Evolutionary conservation across 192 early-diverging fungal genomes (phyloP).

Genomic region (Umbelopsis vinacea): DNA sequence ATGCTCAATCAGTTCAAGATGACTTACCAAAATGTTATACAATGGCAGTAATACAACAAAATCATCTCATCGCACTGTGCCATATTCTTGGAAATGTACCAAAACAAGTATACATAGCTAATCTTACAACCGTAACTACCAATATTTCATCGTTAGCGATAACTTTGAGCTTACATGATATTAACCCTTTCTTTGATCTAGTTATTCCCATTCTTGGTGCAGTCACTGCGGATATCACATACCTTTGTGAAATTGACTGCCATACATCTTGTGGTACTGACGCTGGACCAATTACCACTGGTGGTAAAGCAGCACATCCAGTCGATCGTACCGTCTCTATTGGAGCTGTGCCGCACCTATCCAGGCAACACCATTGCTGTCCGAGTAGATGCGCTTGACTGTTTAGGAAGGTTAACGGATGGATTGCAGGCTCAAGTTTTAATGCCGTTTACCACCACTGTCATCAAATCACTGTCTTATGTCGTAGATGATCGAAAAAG

Average conservation of each 20-base stretch:
- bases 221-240: constrained; percentile 22
- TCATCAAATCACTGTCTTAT: constrained; percentile 65
- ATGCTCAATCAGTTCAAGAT: not conserved
- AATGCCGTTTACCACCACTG: constrained; percentile 59
- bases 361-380: constrained; percentile 39
- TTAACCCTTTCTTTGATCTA: constrained; percentile 40
- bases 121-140: constrained; percentile 60
- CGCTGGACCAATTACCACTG: not conserved
- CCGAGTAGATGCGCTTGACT: constrained; percentile 69
- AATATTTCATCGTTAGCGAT: not conserved
- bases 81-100: constrained; percentile 79
- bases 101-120: constrained; percentile 74
- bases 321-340: constrained; percentile 20
- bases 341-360: constrained; percentile 14
- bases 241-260: not conserved
- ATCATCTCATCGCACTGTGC: constrained; percentile 79
- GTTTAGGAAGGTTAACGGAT: constrained; percentile 65
- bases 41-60: constrained; percentile 57
- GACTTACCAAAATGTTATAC: not conserved
- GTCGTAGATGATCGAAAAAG: constrained; percentile 90
- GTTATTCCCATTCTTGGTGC: constrained; percentile 33
- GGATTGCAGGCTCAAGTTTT: constrained; percentile 59
- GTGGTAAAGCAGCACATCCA: constrained; percentile 15
- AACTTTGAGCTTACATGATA: constrained; percentile 49
- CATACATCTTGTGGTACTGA: not conserved